Base-by-base conservation (phyloP, 352 stramenopile genomes). In the Pythium monospermum region DNA sequence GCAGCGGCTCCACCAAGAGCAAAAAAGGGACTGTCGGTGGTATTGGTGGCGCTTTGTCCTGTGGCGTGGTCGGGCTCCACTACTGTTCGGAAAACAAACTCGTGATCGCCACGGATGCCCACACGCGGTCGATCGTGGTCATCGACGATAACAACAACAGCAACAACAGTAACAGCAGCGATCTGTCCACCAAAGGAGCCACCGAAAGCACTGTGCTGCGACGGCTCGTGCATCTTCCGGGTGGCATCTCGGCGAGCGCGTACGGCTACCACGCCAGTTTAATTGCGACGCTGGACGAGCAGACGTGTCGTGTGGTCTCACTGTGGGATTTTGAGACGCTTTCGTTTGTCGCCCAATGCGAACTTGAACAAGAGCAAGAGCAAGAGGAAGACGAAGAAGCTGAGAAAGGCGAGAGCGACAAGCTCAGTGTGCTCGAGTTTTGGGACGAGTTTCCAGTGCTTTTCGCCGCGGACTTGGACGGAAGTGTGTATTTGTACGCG, bases 261-360 rank as follows among this genome's bases (percentile, higher is more conserved):
- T 93, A 88, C 45, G 79, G 74, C 39, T 84, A 76, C 36, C 69
- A 88, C 41, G 61, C 76, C 0, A 86, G 68, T 8, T 60, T 94
- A 31, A 52, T 95, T 19, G 83, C 83, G 13, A 88, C 72, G 0
- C 59, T 83, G 15, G 66, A 62, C 19, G 45, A 57, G 16, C 63
- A 70, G n/a, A 58, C 66, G 0, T 54, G 41, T 26, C 62, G 58
- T 30, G 64, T 28, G n/a, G 52, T 91, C 37, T 74, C 65, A 12
- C 59, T 91, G 28, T 94, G 82, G 82, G 79, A 90, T 41, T 91
- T 91, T 33, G 80, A 93, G 48, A 86, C 76, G 13, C 61, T 93
- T 0, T 55, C 65, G 0, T 68, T 78, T 16, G 53, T 80, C 6
- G 61, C 50, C 5, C 41, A 65, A 15, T 89, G 74, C 33, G 15